Base-by-base conservation (phyloP, 1,139 yeast species). In the Wickerhamomyces sp. region DNA sequence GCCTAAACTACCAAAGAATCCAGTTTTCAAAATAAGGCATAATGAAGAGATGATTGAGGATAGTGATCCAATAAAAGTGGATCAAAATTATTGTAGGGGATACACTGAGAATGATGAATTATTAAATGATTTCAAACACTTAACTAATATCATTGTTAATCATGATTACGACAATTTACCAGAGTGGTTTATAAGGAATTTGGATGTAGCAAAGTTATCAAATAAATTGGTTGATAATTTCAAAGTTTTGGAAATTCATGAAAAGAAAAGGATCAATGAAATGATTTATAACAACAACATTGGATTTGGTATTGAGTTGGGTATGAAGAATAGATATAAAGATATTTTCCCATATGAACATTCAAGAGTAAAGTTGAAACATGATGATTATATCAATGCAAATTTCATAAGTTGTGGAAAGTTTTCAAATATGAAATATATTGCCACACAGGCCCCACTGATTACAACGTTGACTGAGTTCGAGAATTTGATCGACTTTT, bases 401-500 rank as follows among this genome's bases (percentile, higher is more conserved):
- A 77, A 77, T 53, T 76, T 75, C 57, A 63, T 81, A 40, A 51
- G 55, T 33, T 52, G 61, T 33, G 66, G 66, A 30, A 50, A 50
- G 4, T 48, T 56, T 27, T 45, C 56, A 1, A 41, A 53, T 31
- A 59, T 61, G 43, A 71, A 77, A 43, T 84, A 83, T 59, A 84
- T 88, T 56, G 95, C 95, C 0, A 82, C 95, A 0, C 96, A 88
- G 58, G 95, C 94, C 2, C 96, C 96, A 4, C 65, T 88, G 45
- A 71, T 74, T 4, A 78, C 79, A 34, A 86, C 96, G 0, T 74
- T 83, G 44, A 77, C 76, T 5, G 96, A 87, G 60, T 88, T 88
- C 56, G 86, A 90, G 81, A 78, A 80, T 48, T 78, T 86, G 52
- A 70, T 84, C 9, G 71, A 79, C 68, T 76, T 78, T 50, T 78